These are phyloP conservation scores for Penium margaritaceum DNA, from an alignment of 139 green algal species.

Conservation along the genomic window DNA sequence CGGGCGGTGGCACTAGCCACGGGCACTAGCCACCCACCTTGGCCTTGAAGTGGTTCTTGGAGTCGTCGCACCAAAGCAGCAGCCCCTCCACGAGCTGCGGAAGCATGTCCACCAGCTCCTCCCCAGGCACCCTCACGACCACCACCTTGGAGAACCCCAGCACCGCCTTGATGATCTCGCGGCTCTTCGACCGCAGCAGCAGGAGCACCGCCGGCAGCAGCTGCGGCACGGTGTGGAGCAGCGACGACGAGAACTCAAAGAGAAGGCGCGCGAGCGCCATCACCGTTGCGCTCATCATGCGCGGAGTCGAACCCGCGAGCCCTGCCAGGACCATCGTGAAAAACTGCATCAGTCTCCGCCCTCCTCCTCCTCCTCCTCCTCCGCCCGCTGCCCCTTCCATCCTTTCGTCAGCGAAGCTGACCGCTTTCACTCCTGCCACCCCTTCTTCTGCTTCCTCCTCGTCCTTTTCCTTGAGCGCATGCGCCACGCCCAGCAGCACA, in stretches of 20 bases:
- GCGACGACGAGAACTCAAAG: constrained; percentile 69
- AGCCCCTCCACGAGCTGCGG: constrained; percentile 73
- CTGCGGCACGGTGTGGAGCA: constrained; percentile 40
- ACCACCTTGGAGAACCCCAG: constrained; percentile 87
- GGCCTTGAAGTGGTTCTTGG: constrained; percentile 90
- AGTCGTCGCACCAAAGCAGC: constrained; percentile 75
- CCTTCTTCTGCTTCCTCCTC: too few relatives aligned
- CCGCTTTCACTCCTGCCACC: too few relatives aligned
- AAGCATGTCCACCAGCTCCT: constrained; percentile 63
- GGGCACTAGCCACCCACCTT: too few relatives aligned
- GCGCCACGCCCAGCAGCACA: not conserved
- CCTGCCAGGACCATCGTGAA: constrained; percentile 33
- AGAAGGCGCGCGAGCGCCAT: constrained; percentile 81
- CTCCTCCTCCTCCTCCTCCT: not conserved
- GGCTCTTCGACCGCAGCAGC: constrained; percentile 72
- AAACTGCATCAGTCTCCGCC: not conserved
- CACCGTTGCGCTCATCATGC: constrained; percentile 72
- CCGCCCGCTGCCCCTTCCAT: not conserved
- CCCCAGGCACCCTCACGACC: constrained; percentile 64
- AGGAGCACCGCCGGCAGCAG: constrained; percentile 71
- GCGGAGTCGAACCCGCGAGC: constrained; percentile 64
- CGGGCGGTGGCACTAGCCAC: too few relatives aligned
- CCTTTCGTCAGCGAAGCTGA: not conserved
- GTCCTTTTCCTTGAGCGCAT: too few relatives aligned
- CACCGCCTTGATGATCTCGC: constrained; percentile 83